Evolutionary conservation across 106 monocot species (phyloP).

Genomic region (Allium fistulosum): DNA sequence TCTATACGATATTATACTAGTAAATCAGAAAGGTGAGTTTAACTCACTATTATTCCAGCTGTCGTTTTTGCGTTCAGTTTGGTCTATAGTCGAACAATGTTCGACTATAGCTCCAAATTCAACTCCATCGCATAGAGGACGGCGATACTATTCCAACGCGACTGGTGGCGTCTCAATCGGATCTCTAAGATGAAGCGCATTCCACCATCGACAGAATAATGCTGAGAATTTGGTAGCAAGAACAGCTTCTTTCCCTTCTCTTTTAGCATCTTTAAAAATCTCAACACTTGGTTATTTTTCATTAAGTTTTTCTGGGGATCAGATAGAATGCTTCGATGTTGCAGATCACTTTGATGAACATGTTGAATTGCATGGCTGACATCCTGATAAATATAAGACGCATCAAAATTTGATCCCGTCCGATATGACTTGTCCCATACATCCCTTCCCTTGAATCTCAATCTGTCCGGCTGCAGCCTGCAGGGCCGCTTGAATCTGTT

Average conservation of each 20-base stretch:
- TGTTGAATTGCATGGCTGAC: conserved; percentile 88
- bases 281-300: conserved; percentile 63
- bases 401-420: conserved; percentile 90
- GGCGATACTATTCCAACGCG: too few species aligned
- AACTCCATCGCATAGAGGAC: too few species aligned
- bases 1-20: too few species aligned
- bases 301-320: conserved; percentile 77
- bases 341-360: conserved; percentile 65
- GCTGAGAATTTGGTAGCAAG: conserved; percentile 89
- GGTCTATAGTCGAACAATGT: too few species aligned
- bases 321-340: conserved; percentile 68
- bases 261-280: conserved; percentile 66
- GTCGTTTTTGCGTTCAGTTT: too few species aligned
- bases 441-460: conserved; percentile 33
- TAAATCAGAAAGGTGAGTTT: too few species aligned
- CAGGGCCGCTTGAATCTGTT: conserved; percentile 42
- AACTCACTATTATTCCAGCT: too few species aligned
- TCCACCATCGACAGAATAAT: conserved; percentile 93
- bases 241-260: conserved; percentile 92
- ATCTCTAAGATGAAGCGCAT: conserved; percentile 90
- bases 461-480: too few species aligned
- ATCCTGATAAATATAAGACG: conserved; percentile 88
- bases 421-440: conserved; percentile 94
- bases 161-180: too few species aligned
- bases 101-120: too few species aligned